A percentile compares a stretch with the other conserved stretches of the same genome.
Evolutionary conservation across 2,329 filamentous ascomycete species (phyloP).

Genomic region (Botrytis medusae): DNA sequence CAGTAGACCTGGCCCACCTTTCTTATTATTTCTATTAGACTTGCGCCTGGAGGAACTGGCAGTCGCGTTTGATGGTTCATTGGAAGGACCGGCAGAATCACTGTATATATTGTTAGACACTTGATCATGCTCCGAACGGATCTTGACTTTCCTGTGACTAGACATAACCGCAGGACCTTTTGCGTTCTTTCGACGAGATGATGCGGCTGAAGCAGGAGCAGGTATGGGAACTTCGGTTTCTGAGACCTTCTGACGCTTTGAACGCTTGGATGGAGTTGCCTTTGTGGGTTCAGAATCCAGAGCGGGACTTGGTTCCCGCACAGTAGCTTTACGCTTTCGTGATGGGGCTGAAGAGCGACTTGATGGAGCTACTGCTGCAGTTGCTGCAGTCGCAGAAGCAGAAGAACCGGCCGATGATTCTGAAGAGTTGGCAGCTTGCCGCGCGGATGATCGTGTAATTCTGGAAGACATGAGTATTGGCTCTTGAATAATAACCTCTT

Average conservation of each 20-base stretch:
- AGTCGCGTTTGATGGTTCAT: constrained; percentile 52
- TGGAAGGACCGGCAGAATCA: constrained; percentile 63
- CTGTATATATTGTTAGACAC: constrained; percentile 44
- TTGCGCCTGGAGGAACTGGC: constrained; percentile 70
- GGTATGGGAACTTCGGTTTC: constrained; percentile 45
- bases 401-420: constrained; percentile 40
- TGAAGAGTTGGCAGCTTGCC: constrained; percentile 68
- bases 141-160: constrained; percentile 61
- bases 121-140: constrained; percentile 27
- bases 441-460: constrained; percentile 92
- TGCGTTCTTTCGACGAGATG: constrained; percentile 57
- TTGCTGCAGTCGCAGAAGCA: constrained; percentile 46
- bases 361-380: constrained; percentile 42
- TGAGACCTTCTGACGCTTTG: constrained; percentile 70
- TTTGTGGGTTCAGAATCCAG: constrained; percentile 42
- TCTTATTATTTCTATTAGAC: constrained; percentile 69
- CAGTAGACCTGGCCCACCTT: constrained; percentile 48
- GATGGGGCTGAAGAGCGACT: constrained; percentile 50
- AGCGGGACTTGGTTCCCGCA: constrained; percentile 51
- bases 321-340: constrained; percentile 75
- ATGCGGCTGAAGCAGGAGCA: constrained; percentile 42
- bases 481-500: constrained; percentile 23
- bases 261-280: constrained; percentile 53
- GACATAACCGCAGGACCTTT: constrained; percentile 69
- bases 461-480: constrained; percentile 86